These are phyloP conservation scores for Trapa bicornis DNA, from an alignment of 345 rosid genomes.

Conservation along the genomic window DNA sequence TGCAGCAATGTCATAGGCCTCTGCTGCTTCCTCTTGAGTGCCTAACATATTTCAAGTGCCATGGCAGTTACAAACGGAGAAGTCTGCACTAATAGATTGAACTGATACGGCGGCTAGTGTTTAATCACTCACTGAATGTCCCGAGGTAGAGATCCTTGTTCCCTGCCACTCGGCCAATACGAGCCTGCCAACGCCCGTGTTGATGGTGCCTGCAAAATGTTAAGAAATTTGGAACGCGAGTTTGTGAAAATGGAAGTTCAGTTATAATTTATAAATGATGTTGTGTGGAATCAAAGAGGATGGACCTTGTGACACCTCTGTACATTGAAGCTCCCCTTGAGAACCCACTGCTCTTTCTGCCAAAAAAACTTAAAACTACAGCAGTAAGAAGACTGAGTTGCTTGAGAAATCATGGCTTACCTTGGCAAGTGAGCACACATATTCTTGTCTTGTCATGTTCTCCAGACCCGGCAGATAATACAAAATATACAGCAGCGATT, in stretches of 20 bases:
- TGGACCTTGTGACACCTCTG: constrained; percentile 95
- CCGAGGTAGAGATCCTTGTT: constrained; percentile 98
- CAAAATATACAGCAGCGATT: not conserved
- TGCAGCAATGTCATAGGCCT: constrained; percentile 90
- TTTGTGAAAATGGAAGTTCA: not conserved
- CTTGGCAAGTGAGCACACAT: no score
- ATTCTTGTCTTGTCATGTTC: no score
- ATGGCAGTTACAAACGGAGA: not conserved
- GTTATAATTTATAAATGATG: not conserved
- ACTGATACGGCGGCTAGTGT: not conserved
- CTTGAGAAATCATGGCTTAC: no score
- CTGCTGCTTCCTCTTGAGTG: constrained; percentile 97
- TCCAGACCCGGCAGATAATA: not conserved
- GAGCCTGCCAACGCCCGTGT: constrained; percentile 99
- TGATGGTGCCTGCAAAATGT: constrained; percentile 64
- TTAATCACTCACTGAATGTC: constrained; percentile 54
- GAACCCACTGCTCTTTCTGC: constrained; percentile 97
- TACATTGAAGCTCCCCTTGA: constrained; percentile 97
- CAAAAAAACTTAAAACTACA: not conserved
- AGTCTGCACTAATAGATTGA: not conserved
- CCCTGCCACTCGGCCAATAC: constrained; percentile 97
- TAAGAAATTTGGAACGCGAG: not conserved
- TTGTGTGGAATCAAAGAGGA: not conserved
- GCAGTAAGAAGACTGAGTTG: not conserved
- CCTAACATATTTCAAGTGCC: constrained; percentile 21